Evolutionary conservation across 2,329 filamentous ascomycete species (phyloP).

Genomic region (Aplosporella prunicola): DNA sequence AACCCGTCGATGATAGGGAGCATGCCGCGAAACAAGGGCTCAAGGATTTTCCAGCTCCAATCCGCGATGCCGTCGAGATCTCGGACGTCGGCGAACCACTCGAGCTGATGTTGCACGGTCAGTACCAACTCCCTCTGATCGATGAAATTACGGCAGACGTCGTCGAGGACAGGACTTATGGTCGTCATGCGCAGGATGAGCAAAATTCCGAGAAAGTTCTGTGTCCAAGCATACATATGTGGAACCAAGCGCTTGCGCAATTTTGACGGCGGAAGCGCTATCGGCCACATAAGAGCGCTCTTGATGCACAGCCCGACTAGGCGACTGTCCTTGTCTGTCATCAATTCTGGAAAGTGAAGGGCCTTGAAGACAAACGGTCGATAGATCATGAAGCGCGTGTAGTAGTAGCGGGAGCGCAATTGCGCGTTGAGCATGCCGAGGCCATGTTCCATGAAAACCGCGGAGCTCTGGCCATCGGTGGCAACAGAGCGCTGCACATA

Average conservation of each 20-base stretch:
- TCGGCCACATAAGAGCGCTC: conserved; percentile 50
- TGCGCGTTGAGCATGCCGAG: conserved; percentile 12
- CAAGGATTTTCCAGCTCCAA: conserved; percentile 41
- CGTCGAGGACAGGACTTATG: conserved; percentile 41
- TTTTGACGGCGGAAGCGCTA: conserved; percentile 48
- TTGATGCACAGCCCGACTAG: conserved; percentile 50
- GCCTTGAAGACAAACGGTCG: conserved; percentile 16
- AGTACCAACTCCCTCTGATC: conserved; percentile 38
- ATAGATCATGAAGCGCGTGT: conserved; percentile 14
- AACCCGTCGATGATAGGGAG: too few relatives aligned
- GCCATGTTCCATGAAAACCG: background rate
- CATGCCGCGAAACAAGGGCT: conserved; percentile 7
- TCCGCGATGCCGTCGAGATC: conserved; percentile 44
- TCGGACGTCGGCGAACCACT: conserved; percentile 51
- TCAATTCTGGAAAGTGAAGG: conserved; percentile 41
- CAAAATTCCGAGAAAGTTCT: conserved; percentile 51
- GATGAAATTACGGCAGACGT: conserved; percentile 44
- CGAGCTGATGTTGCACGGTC: conserved; percentile 45
- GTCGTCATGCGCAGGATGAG: conserved; percentile 47
- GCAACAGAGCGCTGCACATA: background rate
- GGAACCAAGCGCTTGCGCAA: conserved; percentile 51
- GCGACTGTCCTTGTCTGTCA: conserved; percentile 45
- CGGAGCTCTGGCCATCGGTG: background rate
- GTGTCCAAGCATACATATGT: conserved; percentile 52
- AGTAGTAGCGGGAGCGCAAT: conserved; percentile 16